phyloP scores from a whole-genome alignment of 331 rosid species.

The Erythrophleum ivorense region DNA sequence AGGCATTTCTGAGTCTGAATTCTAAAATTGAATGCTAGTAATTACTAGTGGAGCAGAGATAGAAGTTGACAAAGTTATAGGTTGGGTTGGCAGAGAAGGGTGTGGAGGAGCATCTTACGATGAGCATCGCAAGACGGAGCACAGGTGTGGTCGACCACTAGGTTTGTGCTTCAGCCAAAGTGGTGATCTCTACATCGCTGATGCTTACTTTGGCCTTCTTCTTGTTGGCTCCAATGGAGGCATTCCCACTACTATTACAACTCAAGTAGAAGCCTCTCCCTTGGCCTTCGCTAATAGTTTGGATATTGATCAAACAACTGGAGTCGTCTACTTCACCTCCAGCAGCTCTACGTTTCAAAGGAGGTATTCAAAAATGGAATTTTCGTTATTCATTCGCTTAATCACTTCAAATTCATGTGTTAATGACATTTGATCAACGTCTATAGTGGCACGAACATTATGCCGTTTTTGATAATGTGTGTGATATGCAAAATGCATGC shows the following conservation, averaged over 20 bases:
- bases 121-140: slow-evolving; percentile 53
- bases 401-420: background rate
- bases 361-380: slow-evolving; percentile 46
- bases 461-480: no score
- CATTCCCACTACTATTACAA: slow-evolving; percentile 36
- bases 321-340: slow-evolving; percentile 55
- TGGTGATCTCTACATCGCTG: slow-evolving; percentile 69
- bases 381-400: background rate
- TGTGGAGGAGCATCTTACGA: slow-evolving; percentile 57
- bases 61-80: slow-evolving; percentile 25
- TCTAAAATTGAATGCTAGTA: background rate
- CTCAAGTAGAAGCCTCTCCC: slow-evolving; percentile 38
- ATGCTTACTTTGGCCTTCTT: slow-evolving; percentile 76
- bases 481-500: slow-evolving; percentile 44
- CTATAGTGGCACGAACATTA: no score
- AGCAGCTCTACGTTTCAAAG: slow-evolving; percentile 59
- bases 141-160: slow-evolving; percentile 78
- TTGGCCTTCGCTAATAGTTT: slow-evolving; percentile 56
- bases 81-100: slow-evolving; percentile 44
- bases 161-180: slow-evolving; percentile 57
- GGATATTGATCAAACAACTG: slow-evolving; percentile 55
- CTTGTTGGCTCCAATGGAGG: slow-evolving; percentile 64
- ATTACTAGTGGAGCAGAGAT: background rate
- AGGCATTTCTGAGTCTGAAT: background rate
- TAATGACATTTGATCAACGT: no score